phyloP scores from a whole-genome alignment of 208 protist species.

The Wallacemonas sp. region DNA sequence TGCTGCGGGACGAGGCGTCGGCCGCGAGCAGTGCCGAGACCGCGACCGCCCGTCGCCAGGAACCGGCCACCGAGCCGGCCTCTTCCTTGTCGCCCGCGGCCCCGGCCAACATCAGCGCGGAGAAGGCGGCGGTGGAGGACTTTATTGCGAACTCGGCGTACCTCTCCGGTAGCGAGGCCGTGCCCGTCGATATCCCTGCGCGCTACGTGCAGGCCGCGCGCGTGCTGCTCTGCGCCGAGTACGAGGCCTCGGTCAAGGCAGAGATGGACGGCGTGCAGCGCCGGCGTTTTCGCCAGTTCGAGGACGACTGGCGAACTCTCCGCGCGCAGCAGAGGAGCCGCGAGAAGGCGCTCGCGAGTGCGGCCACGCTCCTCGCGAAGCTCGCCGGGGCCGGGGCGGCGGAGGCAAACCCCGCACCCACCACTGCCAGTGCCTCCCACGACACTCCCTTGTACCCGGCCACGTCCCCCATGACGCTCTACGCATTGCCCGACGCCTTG shows the following conservation, averaged over 20 bases:
- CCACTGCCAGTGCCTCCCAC: too few species aligned
- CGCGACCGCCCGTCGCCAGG: neutral
- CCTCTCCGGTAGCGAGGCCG: conserved; percentile 39
- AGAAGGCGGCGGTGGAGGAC: conserved; percentile 16
- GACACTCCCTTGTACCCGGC: conserved; percentile 5
- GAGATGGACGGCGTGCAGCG: conserved; percentile 33
- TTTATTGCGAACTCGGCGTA: conserved; percentile 34
- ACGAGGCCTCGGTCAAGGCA: conserved; percentile 28
- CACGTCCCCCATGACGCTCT: neutral
- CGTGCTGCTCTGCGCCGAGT: conserved; percentile 33
- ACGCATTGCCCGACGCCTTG: neutral
- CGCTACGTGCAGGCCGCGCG: conserved; percentile 45
- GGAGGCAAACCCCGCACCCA: too few species aligned
- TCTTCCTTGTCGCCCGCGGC: neutral
- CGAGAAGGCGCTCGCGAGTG: neutral
- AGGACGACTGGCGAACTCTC: neutral
- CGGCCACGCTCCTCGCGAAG: neutral
- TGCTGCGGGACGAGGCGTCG: conserved; percentile 36
- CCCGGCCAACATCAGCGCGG: too few species aligned
- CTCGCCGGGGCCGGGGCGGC: neutral
- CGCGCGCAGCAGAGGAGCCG: neutral
- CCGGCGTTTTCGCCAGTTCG: conserved; percentile 24
- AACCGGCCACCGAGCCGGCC: neutral
- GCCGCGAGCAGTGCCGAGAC: neutral
- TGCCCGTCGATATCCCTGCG: conserved; percentile 40